Conservation (phyloP, 192 early-diverging fungal species). For the Coemansia sp. region DNA sequence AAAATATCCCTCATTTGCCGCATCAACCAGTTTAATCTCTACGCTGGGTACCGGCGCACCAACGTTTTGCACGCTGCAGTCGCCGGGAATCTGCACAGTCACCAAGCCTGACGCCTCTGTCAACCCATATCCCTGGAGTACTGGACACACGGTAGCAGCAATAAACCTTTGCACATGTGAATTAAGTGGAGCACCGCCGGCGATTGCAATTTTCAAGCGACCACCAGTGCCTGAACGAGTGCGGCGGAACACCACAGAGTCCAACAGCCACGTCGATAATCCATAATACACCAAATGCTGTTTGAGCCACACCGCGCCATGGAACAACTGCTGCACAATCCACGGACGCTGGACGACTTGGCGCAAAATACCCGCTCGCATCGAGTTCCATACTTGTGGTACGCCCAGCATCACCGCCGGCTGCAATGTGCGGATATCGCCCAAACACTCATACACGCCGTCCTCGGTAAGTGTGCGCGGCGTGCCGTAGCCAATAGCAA, state of each 20-base stretch:
- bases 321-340: conserved; percentile 67
- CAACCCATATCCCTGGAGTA: conserved; percentile 86
- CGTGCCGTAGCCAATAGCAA: conserved; percentile 65
- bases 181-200: conserved; percentile 88
- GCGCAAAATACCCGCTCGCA: conserved; percentile 77
- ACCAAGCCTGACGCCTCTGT: conserved; percentile 77
- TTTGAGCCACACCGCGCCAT: conserved; percentile 73
- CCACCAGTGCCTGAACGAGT: conserved; percentile 84
- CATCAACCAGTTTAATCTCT: conserved; percentile 80
- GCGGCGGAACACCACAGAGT: conserved; percentile 77
- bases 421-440: conserved; percentile 70
- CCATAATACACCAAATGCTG: conserved; percentile 54
- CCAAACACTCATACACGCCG: conserved; percentile 67
- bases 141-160: conserved; percentile 69
- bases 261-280: conserved; percentile 68
- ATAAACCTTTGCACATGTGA: conserved; percentile 83
- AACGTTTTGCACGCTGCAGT: conserved; percentile 60
- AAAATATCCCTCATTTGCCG: conserved; percentile 63
- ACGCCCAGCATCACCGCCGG: conserved; percentile 82
- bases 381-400: conserved; percentile 82
- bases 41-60: conserved; percentile 72
- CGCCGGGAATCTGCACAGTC: conserved; percentile 62
- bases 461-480: conserved; percentile 72
- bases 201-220: conserved; percentile 72
- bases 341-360: conserved; percentile 57